Conservation (phyloP, 441 rosid genomes). For the Erysimum cheiri region DNA sequence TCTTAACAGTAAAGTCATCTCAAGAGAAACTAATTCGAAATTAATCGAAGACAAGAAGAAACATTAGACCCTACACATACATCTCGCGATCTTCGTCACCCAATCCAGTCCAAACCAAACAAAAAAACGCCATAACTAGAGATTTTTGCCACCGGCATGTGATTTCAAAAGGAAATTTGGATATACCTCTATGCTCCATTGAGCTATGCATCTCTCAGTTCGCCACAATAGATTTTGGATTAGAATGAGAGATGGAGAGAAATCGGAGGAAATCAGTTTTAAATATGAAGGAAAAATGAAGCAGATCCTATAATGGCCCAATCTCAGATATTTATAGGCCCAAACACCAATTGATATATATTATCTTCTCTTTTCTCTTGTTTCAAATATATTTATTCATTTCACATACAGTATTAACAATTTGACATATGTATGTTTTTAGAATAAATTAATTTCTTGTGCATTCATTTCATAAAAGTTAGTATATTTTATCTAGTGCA, state of each 20-base stretch:
- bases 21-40: background rate
- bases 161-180: background rate
- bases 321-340: constrained; percentile 22
- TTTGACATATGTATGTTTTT: background rate
- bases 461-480: background rate
- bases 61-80: background rate
- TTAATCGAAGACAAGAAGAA: background rate
- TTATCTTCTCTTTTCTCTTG: too few species aligned
- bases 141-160: background rate
- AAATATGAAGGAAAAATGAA: background rate
- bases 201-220: constrained; percentile 29
- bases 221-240: background rate
- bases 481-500: background rate
- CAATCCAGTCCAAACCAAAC: background rate
- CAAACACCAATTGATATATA: background rate
- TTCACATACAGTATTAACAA: too few species aligned
- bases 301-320: background rate
- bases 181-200: constrained; percentile 29
- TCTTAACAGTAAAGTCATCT: background rate
- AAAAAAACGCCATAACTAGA: background rate
- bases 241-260: background rate
- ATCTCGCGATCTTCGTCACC: background rate
- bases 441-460: too few species aligned
- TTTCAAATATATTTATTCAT: too few species aligned
- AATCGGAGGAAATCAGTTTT: constrained; percentile 16